These are phyloP conservation scores for Penicillium verrucosum DNA, from an alignment of 2,329 filamentous ascomycete genomes.

Conservation along the genomic window DNA sequence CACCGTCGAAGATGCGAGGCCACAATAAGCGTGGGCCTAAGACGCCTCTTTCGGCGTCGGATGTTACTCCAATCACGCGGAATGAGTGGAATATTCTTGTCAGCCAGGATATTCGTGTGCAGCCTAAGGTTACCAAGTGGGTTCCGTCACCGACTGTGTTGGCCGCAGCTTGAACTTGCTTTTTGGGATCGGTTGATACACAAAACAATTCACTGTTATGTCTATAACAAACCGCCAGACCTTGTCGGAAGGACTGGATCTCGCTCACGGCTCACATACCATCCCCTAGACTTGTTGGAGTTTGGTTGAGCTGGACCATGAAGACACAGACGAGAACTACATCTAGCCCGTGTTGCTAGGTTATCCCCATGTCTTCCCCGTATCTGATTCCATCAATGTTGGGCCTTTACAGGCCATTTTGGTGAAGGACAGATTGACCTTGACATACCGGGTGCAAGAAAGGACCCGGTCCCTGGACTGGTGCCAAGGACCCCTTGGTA, in stretches of 20 bases:
- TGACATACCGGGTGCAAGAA: neutral
- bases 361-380: neutral
- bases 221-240: neutral
- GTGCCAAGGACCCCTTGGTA: neutral
- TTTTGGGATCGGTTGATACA: neutral
- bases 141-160: slow-evolving; percentile 35
- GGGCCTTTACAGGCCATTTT: neutral
- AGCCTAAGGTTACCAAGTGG: slow-evolving; percentile 38
- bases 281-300: neutral
- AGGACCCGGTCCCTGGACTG: neutral
- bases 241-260: neutral
- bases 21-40: slow-evolving; percentile 32
- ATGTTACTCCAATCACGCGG: slow-evolving; percentile 43
- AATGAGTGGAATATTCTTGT: slow-evolving; percentile 44
- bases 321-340: neutral
- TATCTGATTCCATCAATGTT: neutral
- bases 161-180: slow-evolving; percentile 25
- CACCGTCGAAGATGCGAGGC: slow-evolving; percentile 17
- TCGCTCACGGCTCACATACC: neutral
- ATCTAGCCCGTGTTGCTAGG: neutral
- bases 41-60: slow-evolving; percentile 42
- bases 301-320: neutral
- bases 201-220: neutral
- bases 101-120: slow-evolving; percentile 29
- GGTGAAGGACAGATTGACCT: neutral